phyloP scores from a whole-genome alignment of 192 early-diverging fungal species.

The Coemansia sp. region DNA sequence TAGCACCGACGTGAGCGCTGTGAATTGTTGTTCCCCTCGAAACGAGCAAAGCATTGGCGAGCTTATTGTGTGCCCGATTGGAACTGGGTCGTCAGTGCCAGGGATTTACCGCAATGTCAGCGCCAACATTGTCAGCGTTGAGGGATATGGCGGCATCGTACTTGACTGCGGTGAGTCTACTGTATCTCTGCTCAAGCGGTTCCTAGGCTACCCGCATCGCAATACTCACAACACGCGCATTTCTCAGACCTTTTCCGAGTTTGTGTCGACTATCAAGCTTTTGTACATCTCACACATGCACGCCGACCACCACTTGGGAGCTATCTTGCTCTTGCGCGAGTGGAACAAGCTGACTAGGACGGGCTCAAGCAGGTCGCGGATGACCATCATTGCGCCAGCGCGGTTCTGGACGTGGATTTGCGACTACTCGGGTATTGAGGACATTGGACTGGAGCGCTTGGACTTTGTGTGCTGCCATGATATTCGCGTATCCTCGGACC shows the following conservation, averaged over 20 bases:
- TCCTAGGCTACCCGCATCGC: slow-evolving; percentile 58
- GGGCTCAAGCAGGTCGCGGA: slow-evolving; percentile 2
- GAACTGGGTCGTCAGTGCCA: slow-evolving; percentile 88
- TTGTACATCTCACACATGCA: slow-evolving; percentile 96
- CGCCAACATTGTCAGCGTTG: slow-evolving; percentile 71
- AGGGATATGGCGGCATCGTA: slow-evolving; percentile 63
- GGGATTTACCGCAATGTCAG: slow-evolving; percentile 92
- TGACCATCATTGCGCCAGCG: slow-evolving; percentile 51
- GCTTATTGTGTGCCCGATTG: slow-evolving; percentile 66
- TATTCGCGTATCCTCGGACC: slow-evolving; percentile 13
- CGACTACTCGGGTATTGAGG: slow-evolving; percentile 49
- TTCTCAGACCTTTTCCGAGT: slow-evolving; percentile 41
- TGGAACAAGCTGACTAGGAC: slow-evolving; percentile 62
- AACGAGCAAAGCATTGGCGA: slow-evolving; percentile 6
- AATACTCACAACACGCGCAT: slow-evolving; percentile 47
- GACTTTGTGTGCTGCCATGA: slow-evolving; percentile 47
- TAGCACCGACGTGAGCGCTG: neutral
- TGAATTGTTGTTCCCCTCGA: neutral
- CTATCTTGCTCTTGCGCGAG: slow-evolving; percentile 66
- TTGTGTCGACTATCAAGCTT: slow-evolving; percentile 59
- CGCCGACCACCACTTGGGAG: slow-evolving; percentile 96
- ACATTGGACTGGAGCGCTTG: slow-evolving; percentile 44
- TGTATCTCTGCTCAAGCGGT: slow-evolving; percentile 75
- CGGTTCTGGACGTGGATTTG: slow-evolving; percentile 49
- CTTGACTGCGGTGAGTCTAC: slow-evolving; percentile 93